phyloP scores from a whole-genome alignment of 257 asterid species.

The Mitragyna speciosa region DNA sequence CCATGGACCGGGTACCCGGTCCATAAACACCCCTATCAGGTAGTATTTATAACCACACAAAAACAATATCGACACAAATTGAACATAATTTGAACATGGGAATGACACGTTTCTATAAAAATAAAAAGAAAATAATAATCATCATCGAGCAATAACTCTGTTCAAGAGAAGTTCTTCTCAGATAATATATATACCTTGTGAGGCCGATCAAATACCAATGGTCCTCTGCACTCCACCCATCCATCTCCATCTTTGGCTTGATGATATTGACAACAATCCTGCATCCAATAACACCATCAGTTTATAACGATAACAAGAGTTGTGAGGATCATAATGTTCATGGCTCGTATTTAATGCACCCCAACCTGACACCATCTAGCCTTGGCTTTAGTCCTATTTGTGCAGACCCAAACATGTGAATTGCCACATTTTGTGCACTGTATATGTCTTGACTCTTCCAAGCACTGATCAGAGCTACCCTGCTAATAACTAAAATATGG shows the following conservation, averaged over 20 bases:
- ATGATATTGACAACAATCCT: conserved; percentile 99
- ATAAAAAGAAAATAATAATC: not conserved
- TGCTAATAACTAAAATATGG: conserved; percentile 33
- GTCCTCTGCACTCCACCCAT: conserved; percentile 96
- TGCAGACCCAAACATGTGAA: conserved; percentile 95
- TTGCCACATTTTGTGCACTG: conserved; percentile 98
- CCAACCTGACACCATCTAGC: conserved; percentile 99
- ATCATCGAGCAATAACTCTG: not conserved
- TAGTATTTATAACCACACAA: not conserved
- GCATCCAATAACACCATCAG: conserved; percentile 23
- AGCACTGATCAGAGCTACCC: conserved; percentile 70
- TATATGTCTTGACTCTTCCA: conserved; percentile 93
- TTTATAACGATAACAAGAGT: conserved; percentile 1
- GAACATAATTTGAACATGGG: not conserved
- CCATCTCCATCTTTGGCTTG: conserved; percentile 99
- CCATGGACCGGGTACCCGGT: too few species aligned
- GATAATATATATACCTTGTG: conserved; percentile 49
- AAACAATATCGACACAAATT: not conserved
- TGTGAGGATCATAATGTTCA: not conserved
- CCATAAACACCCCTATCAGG: too few species aligned
- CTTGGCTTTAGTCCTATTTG: conserved; percentile 81
- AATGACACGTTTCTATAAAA: not conserved
- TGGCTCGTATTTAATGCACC: conserved; percentile 3
- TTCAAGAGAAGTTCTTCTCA: not conserved
- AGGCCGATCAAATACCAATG: conserved; percentile 72